These are phyloP conservation scores for Mollisia scopiformis DNA, from an alignment of 2,329 filamentous ascomycete species.

Conservation along the genomic window DNA sequence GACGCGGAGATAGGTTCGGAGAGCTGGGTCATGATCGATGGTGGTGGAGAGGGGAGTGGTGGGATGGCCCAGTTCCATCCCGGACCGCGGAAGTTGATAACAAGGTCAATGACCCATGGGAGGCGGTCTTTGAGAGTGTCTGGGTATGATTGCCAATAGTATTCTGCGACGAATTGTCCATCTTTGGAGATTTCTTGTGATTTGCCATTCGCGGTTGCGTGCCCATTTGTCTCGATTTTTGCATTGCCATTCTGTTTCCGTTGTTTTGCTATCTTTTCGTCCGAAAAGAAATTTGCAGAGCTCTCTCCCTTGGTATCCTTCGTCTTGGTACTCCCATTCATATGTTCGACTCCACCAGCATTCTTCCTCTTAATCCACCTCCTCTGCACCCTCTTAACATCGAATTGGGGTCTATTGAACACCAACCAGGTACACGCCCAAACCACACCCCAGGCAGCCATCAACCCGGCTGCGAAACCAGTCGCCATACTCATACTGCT, in stretches of 20 bases:
- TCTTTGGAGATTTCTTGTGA: slow-evolving; percentile 8
- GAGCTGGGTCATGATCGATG: slow-evolving; percentile 43
- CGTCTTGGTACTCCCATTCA: neutral
- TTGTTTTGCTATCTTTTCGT: neutral
- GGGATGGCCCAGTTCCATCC: slow-evolving; percentile 62
- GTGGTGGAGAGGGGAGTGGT: slow-evolving; percentile 50
- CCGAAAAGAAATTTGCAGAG: neutral
- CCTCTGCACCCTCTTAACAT: slow-evolving; percentile 49
- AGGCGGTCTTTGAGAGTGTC: slow-evolving; percentile 52
- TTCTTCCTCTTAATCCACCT: slow-evolving; percentile 28
- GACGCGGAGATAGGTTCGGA: slow-evolving; percentile 40
- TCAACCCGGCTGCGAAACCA: slow-evolving; percentile 54
- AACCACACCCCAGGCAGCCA: slow-evolving; percentile 54
- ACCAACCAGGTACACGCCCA: slow-evolving; percentile 53
- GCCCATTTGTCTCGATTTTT: neutral
- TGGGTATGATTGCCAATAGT: slow-evolving; percentile 65
- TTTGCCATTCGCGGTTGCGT: neutral
- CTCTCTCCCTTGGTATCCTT: neutral
- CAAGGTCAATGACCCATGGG: slow-evolving; percentile 59
- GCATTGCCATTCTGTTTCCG: neutral
- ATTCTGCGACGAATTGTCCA: slow-evolving; percentile 44
- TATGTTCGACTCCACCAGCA: neutral
- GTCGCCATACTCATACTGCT: slow-evolving; percentile 55
- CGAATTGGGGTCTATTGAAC: slow-evolving; percentile 58
- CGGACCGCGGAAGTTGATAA: slow-evolving; percentile 55